Evolutionary conservation across 2,329 filamentous ascomycete genomes (phyloP), one percentile per base, ranked within the genome.

Genomic region (Metarhizium anisopliae): DNA sequence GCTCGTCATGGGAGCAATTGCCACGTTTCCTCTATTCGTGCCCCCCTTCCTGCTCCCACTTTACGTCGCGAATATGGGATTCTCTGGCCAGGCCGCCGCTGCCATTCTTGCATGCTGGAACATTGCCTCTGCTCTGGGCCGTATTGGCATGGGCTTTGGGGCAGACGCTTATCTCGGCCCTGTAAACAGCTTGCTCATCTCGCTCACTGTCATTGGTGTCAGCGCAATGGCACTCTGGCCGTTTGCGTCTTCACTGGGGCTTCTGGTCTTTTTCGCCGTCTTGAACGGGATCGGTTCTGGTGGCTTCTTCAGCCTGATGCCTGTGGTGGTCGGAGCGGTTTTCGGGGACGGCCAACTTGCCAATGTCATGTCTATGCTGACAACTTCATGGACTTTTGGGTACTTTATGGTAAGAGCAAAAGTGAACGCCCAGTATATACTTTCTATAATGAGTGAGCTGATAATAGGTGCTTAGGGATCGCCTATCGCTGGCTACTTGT

Each of bases 221-320:
- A 68, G 66, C 29, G 64, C 63, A 0, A 55, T 68, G 1, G 55
- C 63, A 1, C 57, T 67, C 0, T 68, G 66, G 66, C 66, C 65
- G 0, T 53, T 68, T 7, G 62, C 66, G 0, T 64, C 62, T 0
- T 62, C 62, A 0, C 64, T 66, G 2, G 65, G 61, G 0, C 57
- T 64, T 1, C 64, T 63, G 36, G 57, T 61, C 0, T n/a, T 60
- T 0, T 63, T 64, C 7, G 52, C 63, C 0, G 40, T 65, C 1
- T 53, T 68, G 6, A 67, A 68, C 10, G 66, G 66, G 0, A 60
- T 67, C 14, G 65, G 66, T 0, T 68, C 65, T 2, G 66, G 66
- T 2, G 63, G 65, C 0, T 68, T 66, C 51, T 68, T 68, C n/a
- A 68, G 66, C 25, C 55, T 68, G 1, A 66, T 66, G 3, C 66